Evolutionary conservation across 2,329 filamentous ascomycete genomes (phyloP).

Genomic region (Ophiostoma ips): DNA sequence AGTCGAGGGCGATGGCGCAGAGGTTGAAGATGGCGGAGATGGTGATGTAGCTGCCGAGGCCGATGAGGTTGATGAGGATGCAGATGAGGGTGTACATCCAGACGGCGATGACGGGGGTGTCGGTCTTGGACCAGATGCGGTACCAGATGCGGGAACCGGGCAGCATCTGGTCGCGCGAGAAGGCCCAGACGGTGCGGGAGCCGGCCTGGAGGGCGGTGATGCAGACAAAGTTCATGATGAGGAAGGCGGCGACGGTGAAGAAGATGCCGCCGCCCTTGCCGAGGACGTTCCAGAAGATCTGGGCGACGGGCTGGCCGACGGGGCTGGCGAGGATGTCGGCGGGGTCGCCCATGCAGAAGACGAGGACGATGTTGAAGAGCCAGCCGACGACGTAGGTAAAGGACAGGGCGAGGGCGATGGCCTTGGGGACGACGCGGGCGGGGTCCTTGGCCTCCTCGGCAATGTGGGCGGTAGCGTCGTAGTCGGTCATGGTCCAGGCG

Average conservation of each 20-base stretch:
- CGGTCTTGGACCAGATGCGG: conserved; percentile 32
- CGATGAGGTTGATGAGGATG: conserved; percentile 44
- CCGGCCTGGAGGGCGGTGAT: conserved; percentile 42
- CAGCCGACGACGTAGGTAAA: conserved; percentile 42
- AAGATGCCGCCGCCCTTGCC: conserved; percentile 38
- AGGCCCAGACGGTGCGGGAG: conserved; percentile 40
- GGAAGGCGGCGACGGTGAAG: conserved; percentile 40
- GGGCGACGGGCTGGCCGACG: conserved; percentile 38
- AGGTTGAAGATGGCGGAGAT: conserved; percentile 40
- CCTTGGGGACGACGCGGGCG: conserved; percentile 29
- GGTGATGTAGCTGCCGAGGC: conserved; percentile 38
- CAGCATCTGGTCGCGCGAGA: conserved; percentile 36
- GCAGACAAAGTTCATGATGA: conserved; percentile 45
- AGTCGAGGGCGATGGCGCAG: conserved; percentile 39
- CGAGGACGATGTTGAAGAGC: conserved; percentile 44
- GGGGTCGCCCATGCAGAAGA: conserved; percentile 41
- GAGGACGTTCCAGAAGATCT: conserved; percentile 44
- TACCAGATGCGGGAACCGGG: conserved; percentile 34
- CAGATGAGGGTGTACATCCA: conserved; percentile 42
- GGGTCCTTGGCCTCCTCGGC: conserved; percentile 31
- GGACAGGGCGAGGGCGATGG: conserved; percentile 39
- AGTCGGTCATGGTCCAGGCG: conserved; percentile 45
- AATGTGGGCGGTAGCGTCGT: conserved; percentile 25
- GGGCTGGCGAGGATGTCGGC: conserved; percentile 29
- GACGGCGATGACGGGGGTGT: conserved; percentile 38